phyloP scores from a whole-genome alignment of 1,139 yeast genomes.

The Debaryomyces singareniensis region DNA sequence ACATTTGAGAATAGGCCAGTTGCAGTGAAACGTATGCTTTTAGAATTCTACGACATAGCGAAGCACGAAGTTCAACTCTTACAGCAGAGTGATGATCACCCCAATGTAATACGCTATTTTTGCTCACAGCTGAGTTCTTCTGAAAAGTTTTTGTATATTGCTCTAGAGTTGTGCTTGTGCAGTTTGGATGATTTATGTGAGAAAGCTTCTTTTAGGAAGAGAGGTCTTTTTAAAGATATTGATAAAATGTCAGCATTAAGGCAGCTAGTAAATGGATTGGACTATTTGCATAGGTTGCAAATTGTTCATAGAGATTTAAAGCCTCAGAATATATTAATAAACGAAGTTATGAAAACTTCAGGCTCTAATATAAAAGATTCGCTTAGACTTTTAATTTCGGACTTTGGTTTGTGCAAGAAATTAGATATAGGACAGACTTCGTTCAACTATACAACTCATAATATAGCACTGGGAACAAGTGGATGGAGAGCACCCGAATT shows the following conservation, averaged over 20 bases:
- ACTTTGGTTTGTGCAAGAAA: slow-evolving; percentile 91
- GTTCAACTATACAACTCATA: slow-evolving; percentile 84
- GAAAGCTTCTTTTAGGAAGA: slow-evolving; percentile 31
- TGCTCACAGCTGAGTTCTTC: slow-evolving; percentile 73
- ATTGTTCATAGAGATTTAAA: slow-evolving; percentile 94
- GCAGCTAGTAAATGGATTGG: slow-evolving; percentile 81
- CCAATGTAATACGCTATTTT: slow-evolving; percentile 87
- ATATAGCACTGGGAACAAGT: slow-evolving; percentile 87
- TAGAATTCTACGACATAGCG: slow-evolving; percentile 91
- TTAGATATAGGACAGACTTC: slow-evolving; percentile 90
- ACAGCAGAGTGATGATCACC: slow-evolving; percentile 95
- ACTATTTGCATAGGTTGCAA: slow-evolving; percentile 82
- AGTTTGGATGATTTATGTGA: slow-evolving; percentile 83
- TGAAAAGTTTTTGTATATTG: slow-evolving; percentile 85
- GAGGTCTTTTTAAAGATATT: slow-evolving; percentile 15
- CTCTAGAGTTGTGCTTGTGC: slow-evolving; percentile 85
- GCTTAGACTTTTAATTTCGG: slow-evolving; percentile 78
- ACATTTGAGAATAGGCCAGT: slow-evolving; percentile 88
- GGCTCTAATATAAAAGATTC: slow-evolving; percentile 8
- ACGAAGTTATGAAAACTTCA: slow-evolving; percentile 40
- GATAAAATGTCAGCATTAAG: slow-evolving; percentile 46
- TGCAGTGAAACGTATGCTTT: slow-evolving; percentile 89
- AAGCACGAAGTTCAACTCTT: slow-evolving; percentile 85
- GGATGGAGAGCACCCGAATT: slow-evolving; percentile 99
- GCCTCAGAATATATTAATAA: slow-evolving; percentile 91